These are phyloP conservation scores for Puccinia hordei DNA, from an alignment of 1,284 basidiomycete genomes.

Conservation along the genomic window DNA sequence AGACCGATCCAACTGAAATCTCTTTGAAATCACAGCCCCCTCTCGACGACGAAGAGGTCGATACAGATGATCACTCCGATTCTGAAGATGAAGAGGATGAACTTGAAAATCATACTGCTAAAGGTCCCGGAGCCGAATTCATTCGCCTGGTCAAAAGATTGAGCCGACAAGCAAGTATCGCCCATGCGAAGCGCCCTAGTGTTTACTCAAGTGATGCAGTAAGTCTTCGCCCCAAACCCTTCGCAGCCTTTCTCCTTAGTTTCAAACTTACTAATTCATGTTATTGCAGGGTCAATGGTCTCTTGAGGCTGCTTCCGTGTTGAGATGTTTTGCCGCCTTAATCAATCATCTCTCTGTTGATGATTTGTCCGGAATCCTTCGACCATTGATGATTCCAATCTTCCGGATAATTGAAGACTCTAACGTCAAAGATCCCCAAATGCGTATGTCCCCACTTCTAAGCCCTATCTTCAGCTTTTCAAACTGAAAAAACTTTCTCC, in stretches of 20 bases:
- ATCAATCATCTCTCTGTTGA: conserved; percentile 68
- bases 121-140: conserved; percentile 63
- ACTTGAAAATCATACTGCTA: conserved; percentile 54
- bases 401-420: conserved; percentile 86
- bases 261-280: conserved; percentile 14
- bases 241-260: not conserved
- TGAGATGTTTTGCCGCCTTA: conserved; percentile 95
- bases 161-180: conserved; percentile 70
- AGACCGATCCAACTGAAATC: not conserved
- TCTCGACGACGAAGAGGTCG: conserved; percentile 7
- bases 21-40: not conserved
- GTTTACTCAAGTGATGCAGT: conserved; percentile 59
- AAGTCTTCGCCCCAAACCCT: conserved; percentile 59
- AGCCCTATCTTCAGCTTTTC: not conserved
- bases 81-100: conserved; percentile 58
- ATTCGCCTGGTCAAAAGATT: conserved; percentile 62
- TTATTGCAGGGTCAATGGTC: conserved; percentile 69
- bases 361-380: conserved; percentile 70
- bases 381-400: conserved; percentile 81
- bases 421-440: conserved; percentile 71
- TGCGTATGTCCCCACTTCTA: conserved; percentile 66
- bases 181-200: conserved; percentile 65
- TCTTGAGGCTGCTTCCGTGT: conserved; percentile 73
- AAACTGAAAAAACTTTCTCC: conserved; percentile 10
- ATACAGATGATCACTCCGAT: conserved; percentile 25